Base-by-base conservation (phyloP, 2,329 filamentous ascomycete genomes). In the Fusarium sororula region DNA sequence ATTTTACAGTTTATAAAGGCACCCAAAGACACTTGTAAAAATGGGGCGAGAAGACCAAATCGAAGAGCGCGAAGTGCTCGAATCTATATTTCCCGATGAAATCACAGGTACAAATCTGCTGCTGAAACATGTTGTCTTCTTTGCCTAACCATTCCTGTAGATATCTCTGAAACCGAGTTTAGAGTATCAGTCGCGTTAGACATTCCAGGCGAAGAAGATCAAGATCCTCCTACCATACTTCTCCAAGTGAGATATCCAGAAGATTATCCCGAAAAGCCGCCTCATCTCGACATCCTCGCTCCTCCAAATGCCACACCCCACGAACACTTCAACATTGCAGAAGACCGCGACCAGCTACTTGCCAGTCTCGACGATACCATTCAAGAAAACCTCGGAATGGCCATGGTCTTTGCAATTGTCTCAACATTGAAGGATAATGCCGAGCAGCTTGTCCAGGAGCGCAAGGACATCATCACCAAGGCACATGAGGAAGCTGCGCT, bases 41-140 rank as follows among this genome's bases (percentile, higher is more conserved):
- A 92, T 92, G 90, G 90, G 90, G 56, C 88, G 85, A 81, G 96
- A 98, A 87, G 96, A 99, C 70, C 96, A 99, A 83, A 85, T 92
- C 75, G 96, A 99, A 85, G 96, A 99, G 88, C 92, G 95, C 71
- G 96, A 99, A 84, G 96, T 99, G 78, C 94, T 99, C 81, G 94
- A 97, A 81, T 98, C 96, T 70, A 99, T 99, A 80, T 99, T 98
- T 78, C 95, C 96, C 3, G 96, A 99, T 69, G 96, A 99, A 85
- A 98, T 99, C 77, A 96, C 92, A 89, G 93, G 95, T 96, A 80
- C 54, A 82, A 28, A 37, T 30, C n/a, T 24, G 11, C 44, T 24
- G 24, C 44, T 37, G 18, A 50, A 18, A 26, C 24, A 60, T 73
- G 51, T 28, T 41, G 17, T 61, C 61, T 39, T 53, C 45, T 39